phyloP scores from a whole-genome alignment of 2,329 filamentous ascomycete species.

The Trichophyton schoenleinii region DNA sequence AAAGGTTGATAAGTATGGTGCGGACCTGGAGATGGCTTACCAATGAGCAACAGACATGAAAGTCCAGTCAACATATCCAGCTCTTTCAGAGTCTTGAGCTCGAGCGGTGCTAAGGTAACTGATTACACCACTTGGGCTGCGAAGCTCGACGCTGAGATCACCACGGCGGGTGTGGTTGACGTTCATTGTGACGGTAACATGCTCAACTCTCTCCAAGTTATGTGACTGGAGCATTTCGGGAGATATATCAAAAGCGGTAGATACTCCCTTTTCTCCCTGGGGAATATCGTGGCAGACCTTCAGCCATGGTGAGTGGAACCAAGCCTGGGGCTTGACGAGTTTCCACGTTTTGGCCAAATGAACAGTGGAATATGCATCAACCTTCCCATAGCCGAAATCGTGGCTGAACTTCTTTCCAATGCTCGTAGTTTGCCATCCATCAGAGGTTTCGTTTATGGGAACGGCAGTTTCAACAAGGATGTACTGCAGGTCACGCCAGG shows the following conservation, averaged over 20 bases:
- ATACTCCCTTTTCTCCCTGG: constrained; percentile 67
- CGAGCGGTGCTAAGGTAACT: constrained; percentile 74
- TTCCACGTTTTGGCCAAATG: constrained; percentile 76
- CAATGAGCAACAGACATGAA: constrained; percentile 98
- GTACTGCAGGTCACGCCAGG: constrained; percentile 91
- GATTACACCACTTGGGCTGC: constrained; percentile 67
- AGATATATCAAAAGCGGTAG: constrained; percentile 71
- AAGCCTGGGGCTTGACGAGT: constrained; percentile 86
- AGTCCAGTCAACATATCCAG: constrained; percentile 87
- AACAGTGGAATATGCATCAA: constrained; percentile 76
- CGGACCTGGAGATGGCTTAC: constrained; percentile 35
- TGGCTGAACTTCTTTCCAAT: constrained; percentile 85
- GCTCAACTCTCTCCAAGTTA: constrained; percentile 78
- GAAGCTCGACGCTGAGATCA: constrained; percentile 82
- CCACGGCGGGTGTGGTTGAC: constrained; percentile 75
- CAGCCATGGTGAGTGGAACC: constrained; percentile 88
- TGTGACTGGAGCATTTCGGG: constrained; percentile 64
- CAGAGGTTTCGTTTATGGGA: constrained; percentile 59
- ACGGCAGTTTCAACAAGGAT: constrained; percentile 74
- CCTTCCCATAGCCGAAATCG: constrained; percentile 88
- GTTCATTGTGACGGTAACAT: constrained; percentile 97
- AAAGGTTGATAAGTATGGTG: neutral
- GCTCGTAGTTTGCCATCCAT: constrained; percentile 68
- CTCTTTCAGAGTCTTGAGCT: constrained; percentile 49
- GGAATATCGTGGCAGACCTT: constrained; percentile 78